Evolutionary conservation across 805 yeast genomes (phyloP).

Genomic region (Cyberlindnera veronae): DNA sequence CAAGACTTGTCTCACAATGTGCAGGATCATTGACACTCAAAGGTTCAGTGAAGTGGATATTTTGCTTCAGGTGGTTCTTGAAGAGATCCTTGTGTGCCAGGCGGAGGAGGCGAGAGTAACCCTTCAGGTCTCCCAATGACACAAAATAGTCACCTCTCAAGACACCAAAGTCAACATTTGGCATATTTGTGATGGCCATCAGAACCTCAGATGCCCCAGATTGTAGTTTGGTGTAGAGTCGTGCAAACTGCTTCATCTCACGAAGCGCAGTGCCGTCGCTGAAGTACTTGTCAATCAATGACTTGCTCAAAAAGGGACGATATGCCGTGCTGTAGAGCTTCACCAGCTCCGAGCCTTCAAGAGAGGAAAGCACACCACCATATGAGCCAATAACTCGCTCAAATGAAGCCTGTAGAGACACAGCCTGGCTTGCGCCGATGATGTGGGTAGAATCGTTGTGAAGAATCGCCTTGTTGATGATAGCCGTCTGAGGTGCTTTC

Average conservation of each 20-base stretch:
- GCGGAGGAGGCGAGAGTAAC: conserved; percentile 11
- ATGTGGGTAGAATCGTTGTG: conserved; percentile 10
- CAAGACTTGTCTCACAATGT: not conserved
- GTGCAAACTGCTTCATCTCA: conserved; percentile 5
- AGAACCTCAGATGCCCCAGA: conserved; percentile 8
- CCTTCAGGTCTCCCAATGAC: conserved; percentile 13
- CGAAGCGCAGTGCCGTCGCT: conserved; percentile 3
- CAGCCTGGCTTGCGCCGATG: conserved; percentile 8
- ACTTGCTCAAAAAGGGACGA: conserved; percentile 20
- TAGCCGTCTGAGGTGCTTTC: conserved; percentile 15
- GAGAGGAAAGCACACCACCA: not conserved
- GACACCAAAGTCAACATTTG: conserved; percentile 20
- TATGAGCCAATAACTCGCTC: conserved; percentile 5
- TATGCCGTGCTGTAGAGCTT: conserved; percentile 18
- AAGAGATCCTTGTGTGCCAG: conserved; percentile 13
- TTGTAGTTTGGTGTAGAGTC: conserved; percentile 9
- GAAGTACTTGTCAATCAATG: conserved; percentile 12
- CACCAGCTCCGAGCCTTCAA: conserved; percentile 8
- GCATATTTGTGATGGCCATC: conserved; percentile 3
- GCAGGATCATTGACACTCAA: conserved; percentile 7
- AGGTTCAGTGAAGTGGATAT: conserved; percentile 15
- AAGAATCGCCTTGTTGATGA: conserved; percentile 20
- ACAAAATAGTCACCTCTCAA: conserved; percentile 22
- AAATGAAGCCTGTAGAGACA: conserved; percentile 17
- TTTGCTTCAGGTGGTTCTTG: conserved; percentile 11